Evolutionary conservation across 1,139 yeast genomes (phyloP).

Genomic region (Wickerhamomyces sp.): DNA sequence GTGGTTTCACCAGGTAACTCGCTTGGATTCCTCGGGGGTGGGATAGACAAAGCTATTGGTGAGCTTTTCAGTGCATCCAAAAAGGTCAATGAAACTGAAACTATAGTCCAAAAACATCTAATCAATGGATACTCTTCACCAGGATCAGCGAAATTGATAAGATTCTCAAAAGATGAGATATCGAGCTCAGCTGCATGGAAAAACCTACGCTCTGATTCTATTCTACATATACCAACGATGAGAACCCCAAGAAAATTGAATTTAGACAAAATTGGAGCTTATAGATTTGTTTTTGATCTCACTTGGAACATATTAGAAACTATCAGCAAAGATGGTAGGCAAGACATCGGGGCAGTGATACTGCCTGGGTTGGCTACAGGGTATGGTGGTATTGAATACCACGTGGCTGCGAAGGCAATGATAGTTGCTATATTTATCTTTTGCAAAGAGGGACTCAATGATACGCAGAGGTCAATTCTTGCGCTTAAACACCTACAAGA

Average conservation of each 20-base stretch:
- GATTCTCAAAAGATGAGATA: not conserved
- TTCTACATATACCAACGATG: slow-evolving; percentile 6
- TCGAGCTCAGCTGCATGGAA: not conserved
- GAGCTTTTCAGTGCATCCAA: slow-evolving; percentile 5
- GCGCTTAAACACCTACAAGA: slow-evolving; percentile 2
- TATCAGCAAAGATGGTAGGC: not conserved
- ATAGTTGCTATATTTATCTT: slow-evolving; percentile 1
- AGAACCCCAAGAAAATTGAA: slow-evolving; percentile 1
- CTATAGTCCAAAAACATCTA: not conserved
- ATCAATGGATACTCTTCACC: slow-evolving; percentile 1
- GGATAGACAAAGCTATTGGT: slow-evolving; percentile 41
- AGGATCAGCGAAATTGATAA: not conserved
- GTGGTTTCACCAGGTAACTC: slow-evolving; percentile 54
- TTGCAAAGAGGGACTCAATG: not conserved
- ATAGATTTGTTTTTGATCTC: slow-evolving; percentile 3
- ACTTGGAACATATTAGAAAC: slow-evolving; percentile 4
- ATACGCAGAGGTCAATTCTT: not conserved
- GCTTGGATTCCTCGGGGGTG: slow-evolving; percentile 47
- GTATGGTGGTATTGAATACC: slow-evolving; percentile 2
- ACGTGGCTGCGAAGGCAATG: slow-evolving; percentile 4
- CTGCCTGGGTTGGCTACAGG: slow-evolving; percentile 6
- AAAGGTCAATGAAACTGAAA: not conserved
- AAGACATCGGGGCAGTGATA: not conserved
- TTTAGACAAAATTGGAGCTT: not conserved
- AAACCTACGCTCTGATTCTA: not conserved